phyloP scores from a whole-genome alignment of 2,329 filamentous ascomycete genomes.

The Penicillium psychrosexuale region DNA sequence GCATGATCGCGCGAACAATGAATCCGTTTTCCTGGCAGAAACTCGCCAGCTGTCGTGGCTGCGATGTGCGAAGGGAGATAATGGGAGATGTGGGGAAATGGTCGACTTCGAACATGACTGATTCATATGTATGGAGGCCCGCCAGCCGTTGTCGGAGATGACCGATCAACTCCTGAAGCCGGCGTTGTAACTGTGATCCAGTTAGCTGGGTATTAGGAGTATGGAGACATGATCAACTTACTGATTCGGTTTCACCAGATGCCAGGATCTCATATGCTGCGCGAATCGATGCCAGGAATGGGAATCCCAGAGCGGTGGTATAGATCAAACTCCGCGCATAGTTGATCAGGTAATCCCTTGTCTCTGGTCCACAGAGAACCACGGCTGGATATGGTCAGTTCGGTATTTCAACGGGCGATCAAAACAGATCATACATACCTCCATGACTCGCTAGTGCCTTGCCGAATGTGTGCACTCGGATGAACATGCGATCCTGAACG shows the following conservation, averaged over 20 bases:
- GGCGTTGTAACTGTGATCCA: constrained; percentile 36
- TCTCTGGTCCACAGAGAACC: constrained; percentile 59
- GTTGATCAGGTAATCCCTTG: constrained; percentile 66
- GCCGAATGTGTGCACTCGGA: constrained; percentile 52
- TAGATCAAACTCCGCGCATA: constrained; percentile 74
- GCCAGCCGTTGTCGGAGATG: constrained; percentile 48
- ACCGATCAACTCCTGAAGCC: constrained; percentile 48
- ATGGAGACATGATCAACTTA: constrained; percentile 24
- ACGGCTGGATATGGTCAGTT: constrained; percentile 45
- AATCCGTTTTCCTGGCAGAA: constrained; percentile 60
- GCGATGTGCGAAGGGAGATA: constrained; percentile 58
- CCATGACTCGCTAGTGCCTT: constrained; percentile 62
- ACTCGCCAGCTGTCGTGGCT: constrained; percentile 57
- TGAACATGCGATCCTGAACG: constrained; percentile 50
- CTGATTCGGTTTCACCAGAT: constrained; percentile 48
- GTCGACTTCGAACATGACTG: constrained; percentile 38
- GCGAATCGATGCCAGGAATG: constrained; percentile 58
- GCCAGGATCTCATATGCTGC: constrained; percentile 58
- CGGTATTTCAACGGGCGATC: neutral
- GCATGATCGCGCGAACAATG: constrained; percentile 63
- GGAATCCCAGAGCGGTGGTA: constrained; percentile 65
- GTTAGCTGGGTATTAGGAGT: neutral
- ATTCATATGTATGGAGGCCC: constrained; percentile 30
- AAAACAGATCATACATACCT: constrained; percentile 48
- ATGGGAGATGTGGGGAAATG: constrained; percentile 59